A percentile compares a stretch with the other conserved stretches of the same genome.
These are phyloP conservation scores for Leishmania tropica DNA, from an alignment of 208 protist species.

Conservation along the genomic window DNA sequence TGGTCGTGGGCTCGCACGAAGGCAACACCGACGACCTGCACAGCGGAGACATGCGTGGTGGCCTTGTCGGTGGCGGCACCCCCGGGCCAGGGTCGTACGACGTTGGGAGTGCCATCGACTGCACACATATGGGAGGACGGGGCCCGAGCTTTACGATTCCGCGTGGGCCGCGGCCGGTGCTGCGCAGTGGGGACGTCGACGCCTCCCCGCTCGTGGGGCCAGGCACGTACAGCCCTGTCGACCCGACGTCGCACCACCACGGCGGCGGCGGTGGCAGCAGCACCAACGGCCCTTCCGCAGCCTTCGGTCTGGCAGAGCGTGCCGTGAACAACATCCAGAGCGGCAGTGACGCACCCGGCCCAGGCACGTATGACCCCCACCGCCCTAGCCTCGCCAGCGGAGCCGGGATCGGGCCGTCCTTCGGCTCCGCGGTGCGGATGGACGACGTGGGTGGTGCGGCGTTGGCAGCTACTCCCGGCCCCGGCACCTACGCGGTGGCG, in stretches of 20 bases:
- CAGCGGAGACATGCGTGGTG: neutral
- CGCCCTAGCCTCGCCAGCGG: neutral
- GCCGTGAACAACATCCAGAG: conserved; percentile 2
- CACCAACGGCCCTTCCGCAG: neutral
- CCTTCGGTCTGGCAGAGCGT: conserved; percentile 8
- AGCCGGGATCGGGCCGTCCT: neutral
- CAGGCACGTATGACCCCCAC: conserved; percentile 21
- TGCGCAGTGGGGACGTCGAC: conserved; percentile 25
- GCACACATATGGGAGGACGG: neutral
- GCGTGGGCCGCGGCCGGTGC: conserved; percentile 19
- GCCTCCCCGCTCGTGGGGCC: conserved; percentile 28
- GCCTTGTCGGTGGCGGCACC: neutral
- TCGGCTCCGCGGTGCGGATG: conserved; percentile 11
- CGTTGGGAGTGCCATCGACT: neutral
- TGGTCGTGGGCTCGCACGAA: neutral
- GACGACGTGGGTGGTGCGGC: neutral
- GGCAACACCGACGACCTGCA: neutral
- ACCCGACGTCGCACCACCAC: neutral
- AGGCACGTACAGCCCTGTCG: conserved; percentile 22
- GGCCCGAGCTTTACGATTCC: conserved; percentile 26
- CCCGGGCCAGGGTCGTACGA: conserved; percentile 37
- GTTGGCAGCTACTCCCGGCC: conserved; percentile 12
- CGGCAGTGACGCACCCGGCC: conserved; percentile 15
- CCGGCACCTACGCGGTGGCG: conserved; percentile 25
- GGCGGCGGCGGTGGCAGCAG: neutral